A percentile compares a stretch with the other conserved stretches of the same genome.
Evolutionary conservation across 2,329 filamentous ascomycete species (phyloP).

Genomic region (Ramularia endophylla): DNA sequence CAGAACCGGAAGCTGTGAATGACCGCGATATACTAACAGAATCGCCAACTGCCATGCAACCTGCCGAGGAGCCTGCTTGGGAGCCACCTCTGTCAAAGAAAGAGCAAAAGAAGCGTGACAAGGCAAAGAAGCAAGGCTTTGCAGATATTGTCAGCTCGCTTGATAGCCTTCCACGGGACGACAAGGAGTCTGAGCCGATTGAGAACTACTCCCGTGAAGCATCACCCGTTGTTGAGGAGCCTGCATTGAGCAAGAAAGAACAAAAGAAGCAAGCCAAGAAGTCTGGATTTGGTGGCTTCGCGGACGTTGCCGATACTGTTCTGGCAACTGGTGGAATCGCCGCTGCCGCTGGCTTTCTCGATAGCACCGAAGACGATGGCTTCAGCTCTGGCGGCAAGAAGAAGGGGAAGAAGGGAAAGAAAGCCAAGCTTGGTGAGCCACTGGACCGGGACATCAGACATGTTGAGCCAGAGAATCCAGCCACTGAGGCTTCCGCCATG

Average conservation of each 20-base stretch:
- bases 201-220: conserved; percentile 2
- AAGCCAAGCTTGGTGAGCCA: conserved; percentile 27
- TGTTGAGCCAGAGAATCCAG: conserved; percentile 15
- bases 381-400: conserved; percentile 22
- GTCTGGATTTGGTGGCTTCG: conserved; percentile 16
- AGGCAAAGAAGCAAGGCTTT: conserved; percentile 30
- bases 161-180: conserved; percentile 6
- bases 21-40: conserved; percentile 1
- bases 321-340: conserved; percentile 24
- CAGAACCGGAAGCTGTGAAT: conserved; percentile 4
- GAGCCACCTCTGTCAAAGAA: conserved; percentile 30
- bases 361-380: conserved; percentile 18
- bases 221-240: conserved; percentile 4
- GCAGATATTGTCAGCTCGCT: conserved; percentile 6
- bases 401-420: conserved; percentile 34
- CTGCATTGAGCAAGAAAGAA: conserved; percentile 20
- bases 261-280: conserved; percentile 19
- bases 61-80: conserved; percentile 15
- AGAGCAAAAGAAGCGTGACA: conserved; percentile 38
- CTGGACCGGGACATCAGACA: conserved; percentile 32
- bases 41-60: conserved; percentile 4
- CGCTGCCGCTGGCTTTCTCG: conserved; percentile 19
- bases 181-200: conserved; percentile 3
- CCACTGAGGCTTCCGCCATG: conserved; percentile 17
- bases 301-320: conserved; percentile 24